A percentile compares a stretch with the other conserved stretches of the same genome.
Conservation (phyloP, 106 monocot species). For the Vanilla planifolia region DNA sequence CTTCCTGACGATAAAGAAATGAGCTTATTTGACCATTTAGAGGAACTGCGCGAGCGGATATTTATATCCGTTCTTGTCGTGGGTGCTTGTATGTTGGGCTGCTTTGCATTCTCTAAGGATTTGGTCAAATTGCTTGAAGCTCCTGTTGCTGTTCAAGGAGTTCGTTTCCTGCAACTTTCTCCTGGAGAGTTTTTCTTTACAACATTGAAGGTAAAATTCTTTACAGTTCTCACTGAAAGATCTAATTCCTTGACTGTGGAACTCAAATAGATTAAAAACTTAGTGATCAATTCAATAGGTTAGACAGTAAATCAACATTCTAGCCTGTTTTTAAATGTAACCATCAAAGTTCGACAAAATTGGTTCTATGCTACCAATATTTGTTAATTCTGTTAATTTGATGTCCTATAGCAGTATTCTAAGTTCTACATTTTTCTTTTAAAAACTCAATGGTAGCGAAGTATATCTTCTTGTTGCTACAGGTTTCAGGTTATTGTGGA, state of each 20-base stretch:
- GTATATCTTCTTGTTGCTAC: neutral
- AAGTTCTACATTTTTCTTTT: too few species aligned
- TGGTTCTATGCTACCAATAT: too few species aligned
- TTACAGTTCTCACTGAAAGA: neutral
- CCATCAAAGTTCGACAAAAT: too few species aligned
- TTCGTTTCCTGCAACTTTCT: slow-evolving; percentile 87
- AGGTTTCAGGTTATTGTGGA: slow-evolving; percentile 97
- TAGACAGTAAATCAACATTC: too few species aligned
- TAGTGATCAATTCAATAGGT: too few species aligned
- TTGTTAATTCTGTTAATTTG: too few species aligned
- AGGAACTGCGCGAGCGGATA: slow-evolving; percentile 74
- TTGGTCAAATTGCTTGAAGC: slow-evolving; percentile 71
- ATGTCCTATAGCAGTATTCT: too few species aligned
- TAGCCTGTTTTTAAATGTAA: too few species aligned
- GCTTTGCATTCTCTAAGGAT: slow-evolving; percentile 84
- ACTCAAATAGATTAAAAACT: too few species aligned
- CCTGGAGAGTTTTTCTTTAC: slow-evolving; percentile 98
- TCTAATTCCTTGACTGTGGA: too few species aligned
- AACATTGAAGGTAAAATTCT: slow-evolving; percentile 89
- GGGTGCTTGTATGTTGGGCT: slow-evolving; percentile 75
- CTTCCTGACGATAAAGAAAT: slow-evolving; percentile 98
- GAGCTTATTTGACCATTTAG: slow-evolving; percentile 91
- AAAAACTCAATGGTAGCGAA: neutral
- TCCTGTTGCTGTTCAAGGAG: slow-evolving; percentile 78
- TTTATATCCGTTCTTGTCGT: slow-evolving; percentile 80